Evolutionary conservation across 164 flowering plant species (phyloP).

Genomic region (Platanus orientalis): DNA sequence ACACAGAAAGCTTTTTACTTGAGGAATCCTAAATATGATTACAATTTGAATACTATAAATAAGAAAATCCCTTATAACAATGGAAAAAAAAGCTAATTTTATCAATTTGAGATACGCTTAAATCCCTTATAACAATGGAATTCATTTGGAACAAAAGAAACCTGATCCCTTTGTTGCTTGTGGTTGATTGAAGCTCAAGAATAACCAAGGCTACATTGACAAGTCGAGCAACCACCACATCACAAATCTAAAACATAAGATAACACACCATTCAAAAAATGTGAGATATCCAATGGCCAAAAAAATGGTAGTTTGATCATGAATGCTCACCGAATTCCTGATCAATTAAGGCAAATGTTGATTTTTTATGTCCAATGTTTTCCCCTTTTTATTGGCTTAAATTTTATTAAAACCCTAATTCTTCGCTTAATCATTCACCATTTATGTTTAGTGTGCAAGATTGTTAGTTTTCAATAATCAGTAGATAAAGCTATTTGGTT

Average conservation of each 20-base stretch:
- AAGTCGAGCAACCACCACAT: constrained; percentile 79
- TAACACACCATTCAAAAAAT: background rate
- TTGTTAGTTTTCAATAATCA: too few relatives aligned
- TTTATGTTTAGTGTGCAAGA: too few relatives aligned
- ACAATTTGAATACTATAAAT: too few relatives aligned
- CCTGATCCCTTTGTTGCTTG: constrained; percentile 98
- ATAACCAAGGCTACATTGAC: constrained; percentile 88
- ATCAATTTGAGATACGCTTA: background rate
- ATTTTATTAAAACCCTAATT: too few relatives aligned
- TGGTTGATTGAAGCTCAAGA: constrained; percentile 91
- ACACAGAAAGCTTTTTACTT: too few relatives aligned
- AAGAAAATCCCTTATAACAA: too few relatives aligned
- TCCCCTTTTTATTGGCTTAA: too few relatives aligned
- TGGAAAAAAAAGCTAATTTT: background rate
- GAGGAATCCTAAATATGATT: too few relatives aligned
- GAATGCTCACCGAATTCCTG: constrained; percentile 63
- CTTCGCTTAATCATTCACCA: too few relatives aligned
- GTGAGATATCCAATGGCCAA: background rate
- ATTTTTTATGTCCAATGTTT: too few relatives aligned
- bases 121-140: background rate
- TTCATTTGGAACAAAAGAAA: constrained; percentile 14
- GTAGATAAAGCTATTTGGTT: too few relatives aligned
- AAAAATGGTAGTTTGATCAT: background rate
- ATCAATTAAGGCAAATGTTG: too few relatives aligned
- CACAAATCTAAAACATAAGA: constrained; percentile 60